Conservation (phyloP, 1,284 basidiomycete genomes). For the Rugosomyces carneus region DNA sequence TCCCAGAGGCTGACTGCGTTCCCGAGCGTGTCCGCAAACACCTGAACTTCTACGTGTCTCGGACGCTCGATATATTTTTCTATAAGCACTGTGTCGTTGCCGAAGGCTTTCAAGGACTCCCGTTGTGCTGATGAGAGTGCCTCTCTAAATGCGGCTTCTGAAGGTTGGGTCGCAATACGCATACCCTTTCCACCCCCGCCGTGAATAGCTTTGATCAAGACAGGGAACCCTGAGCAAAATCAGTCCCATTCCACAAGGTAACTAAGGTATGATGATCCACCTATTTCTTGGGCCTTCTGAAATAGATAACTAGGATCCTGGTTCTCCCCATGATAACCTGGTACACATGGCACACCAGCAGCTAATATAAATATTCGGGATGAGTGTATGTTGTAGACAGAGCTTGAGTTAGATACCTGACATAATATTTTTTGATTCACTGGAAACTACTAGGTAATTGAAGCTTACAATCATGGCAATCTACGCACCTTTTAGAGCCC, state of each 20-base stretch:
- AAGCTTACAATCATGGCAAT: slow-evolving; percentile 5
- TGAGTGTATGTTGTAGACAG: background rate
- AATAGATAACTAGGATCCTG: slow-evolving; percentile 66
- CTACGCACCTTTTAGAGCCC: slow-evolving; percentile 80
- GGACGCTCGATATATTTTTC: slow-evolving; percentile 85
- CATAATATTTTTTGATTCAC: slow-evolving; percentile 91
- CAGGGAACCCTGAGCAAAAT: slow-evolving; percentile 65
- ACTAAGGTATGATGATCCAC: slow-evolving; percentile 24
- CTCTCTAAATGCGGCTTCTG: slow-evolving; percentile 62
- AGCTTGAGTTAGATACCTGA: slow-evolving; percentile 37
- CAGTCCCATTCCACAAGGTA: background rate
- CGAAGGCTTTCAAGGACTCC: slow-evolving; percentile 83
- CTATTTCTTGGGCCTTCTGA: slow-evolving; percentile 69
- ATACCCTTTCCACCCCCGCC: slow-evolving; percentile 97
- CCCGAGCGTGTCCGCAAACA: slow-evolving; percentile 78
- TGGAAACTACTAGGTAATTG: slow-evolving; percentile 22
- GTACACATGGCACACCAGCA: slow-evolving; percentile 90
- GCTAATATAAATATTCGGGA: slow-evolving; percentile 29
- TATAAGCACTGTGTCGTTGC: slow-evolving; percentile 79
- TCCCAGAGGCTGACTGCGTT: slow-evolving; percentile 87
- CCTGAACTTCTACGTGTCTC: slow-evolving; percentile 86
- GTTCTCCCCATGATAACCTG: slow-evolving; percentile 80
- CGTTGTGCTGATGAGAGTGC: slow-evolving; percentile 81
- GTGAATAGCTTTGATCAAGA: slow-evolving; percentile 93
- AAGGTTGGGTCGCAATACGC: slow-evolving; percentile 80